Evolutionary conservation across 495 filamentous ascomycete genomes (phyloP).

Genomic region (Pseudomonodictys pantanalensis): DNA sequence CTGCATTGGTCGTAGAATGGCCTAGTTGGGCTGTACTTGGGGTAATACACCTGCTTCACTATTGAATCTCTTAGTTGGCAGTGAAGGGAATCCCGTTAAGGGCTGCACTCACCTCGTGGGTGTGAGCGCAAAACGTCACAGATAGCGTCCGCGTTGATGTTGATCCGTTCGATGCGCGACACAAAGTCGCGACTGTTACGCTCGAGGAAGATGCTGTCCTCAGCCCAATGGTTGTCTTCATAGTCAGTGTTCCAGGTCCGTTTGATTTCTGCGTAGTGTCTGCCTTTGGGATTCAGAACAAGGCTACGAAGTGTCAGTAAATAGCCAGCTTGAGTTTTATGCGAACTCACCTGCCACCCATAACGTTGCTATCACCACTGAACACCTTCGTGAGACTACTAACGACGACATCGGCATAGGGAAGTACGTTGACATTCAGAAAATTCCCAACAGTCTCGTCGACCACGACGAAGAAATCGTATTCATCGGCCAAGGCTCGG

Average conservation of each 20-base stretch:
- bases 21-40: conserved; percentile 68
- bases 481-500: conserved; percentile 70
- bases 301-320: conserved; percentile 48
- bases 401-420: conserved; percentile 83
- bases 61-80: conserved; percentile 25
- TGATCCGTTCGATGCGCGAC: conserved; percentile 77
- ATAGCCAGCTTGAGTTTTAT: background rate
- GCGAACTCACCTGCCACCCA: conserved; percentile 78
- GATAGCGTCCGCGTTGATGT: conserved; percentile 80
- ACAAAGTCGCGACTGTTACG: conserved; percentile 93
- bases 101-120: conserved; percentile 47
- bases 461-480: conserved; percentile 85
- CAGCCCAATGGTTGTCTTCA: conserved; percentile 89
- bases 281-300: conserved; percentile 77
- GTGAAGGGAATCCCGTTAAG: background rate
- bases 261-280: conserved; percentile 68
- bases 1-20: conserved; percentile 75
- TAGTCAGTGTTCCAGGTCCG: conserved; percentile 58
- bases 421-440: conserved; percentile 89
- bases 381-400: conserved; percentile 96
- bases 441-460: conserved; percentile 98
- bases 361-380: conserved; percentile 95
- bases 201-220: conserved; percentile 92
- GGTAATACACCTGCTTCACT: conserved; percentile 85
- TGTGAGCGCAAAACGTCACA: conserved; percentile 63